Evolutionary conservation across 257 asterid genomes (phyloP).

Genomic region (Gentiana macrophylla): DNA sequence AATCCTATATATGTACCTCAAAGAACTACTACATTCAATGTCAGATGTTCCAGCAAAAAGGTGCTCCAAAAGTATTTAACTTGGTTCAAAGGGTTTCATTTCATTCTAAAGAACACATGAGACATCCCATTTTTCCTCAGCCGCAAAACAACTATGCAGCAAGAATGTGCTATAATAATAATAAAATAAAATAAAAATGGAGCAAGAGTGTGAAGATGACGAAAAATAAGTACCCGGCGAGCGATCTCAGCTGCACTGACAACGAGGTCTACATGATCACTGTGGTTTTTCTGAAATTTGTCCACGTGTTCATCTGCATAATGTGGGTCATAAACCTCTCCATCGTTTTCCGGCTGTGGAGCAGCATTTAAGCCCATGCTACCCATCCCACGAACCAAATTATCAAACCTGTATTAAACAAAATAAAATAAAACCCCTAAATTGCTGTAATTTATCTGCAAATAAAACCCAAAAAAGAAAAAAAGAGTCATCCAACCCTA

Average conservation of each 20-base stretch:
- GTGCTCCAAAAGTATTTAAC: no score
- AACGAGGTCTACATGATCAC: slow-evolving; percentile 43
- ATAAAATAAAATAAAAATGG: no score
- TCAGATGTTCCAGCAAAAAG: no score
- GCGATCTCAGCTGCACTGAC: slow-evolving; percentile 44
- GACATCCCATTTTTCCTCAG: no score
- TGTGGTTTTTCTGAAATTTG: slow-evolving; percentile 34
- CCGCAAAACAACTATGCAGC: background rate
- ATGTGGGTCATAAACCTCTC: slow-evolving; percentile 44
- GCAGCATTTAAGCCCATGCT: slow-evolving; percentile 96
- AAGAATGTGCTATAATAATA: no score
- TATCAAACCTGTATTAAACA: slow-evolving; percentile 17
- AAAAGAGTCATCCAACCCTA: slow-evolving; percentile 1
- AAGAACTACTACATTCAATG: no score
- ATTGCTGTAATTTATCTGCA: background rate
- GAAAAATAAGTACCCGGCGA: slow-evolving; percentile 49
- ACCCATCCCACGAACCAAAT: slow-evolving; percentile 39
- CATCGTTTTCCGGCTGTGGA: slow-evolving; percentile 93
- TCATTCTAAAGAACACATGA: no score
- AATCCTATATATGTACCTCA: no score
- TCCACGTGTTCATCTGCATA: slow-evolving; percentile 55
- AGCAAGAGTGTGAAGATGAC: background rate
- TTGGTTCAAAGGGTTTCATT: no score
- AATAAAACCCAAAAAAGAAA: background rate
- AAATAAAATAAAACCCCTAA: slow-evolving; percentile 6